Evolutionary conservation across 495 filamentous ascomycete species (phyloP).

Genomic region (Trichoderma virens): DNA sequence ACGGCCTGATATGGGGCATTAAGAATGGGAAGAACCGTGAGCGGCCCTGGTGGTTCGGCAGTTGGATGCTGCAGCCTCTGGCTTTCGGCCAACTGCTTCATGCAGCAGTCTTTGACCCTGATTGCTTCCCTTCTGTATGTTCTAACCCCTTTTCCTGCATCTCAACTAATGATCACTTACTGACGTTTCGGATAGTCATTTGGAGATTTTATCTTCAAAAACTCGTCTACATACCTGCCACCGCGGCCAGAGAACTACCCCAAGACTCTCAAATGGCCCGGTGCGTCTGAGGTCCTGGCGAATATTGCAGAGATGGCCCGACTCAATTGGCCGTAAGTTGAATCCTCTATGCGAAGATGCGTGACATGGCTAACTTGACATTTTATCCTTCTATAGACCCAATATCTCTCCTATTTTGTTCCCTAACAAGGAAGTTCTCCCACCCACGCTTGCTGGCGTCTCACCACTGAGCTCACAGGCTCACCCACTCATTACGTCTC

Average conservation of each 20-base stretch:
- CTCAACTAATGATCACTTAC: not conserved
- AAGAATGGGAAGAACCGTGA: slow-evolving; percentile 29
- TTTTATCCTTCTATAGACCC: slow-evolving; percentile 33
- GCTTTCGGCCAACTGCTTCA: slow-evolving; percentile 86
- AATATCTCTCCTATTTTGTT: slow-evolving; percentile 86
- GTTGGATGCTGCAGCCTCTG: slow-evolving; percentile 92
- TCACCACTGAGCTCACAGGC: slow-evolving; percentile 74
- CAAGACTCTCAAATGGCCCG: slow-evolving; percentile 61
- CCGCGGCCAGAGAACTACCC: slow-evolving; percentile 63
- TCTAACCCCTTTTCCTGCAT: not conserved
- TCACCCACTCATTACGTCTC: slow-evolving; percentile 70
- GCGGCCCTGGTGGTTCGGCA: slow-evolving; percentile 84
- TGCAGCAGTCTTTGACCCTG: slow-evolving; percentile 85
- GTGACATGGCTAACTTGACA: slow-evolving; percentile 7
- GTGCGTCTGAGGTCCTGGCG: slow-evolving; percentile 67
- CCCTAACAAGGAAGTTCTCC: slow-evolving; percentile 58
- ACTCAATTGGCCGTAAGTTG: slow-evolving; percentile 74
- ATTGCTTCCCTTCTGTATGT: slow-evolving; percentile 61
- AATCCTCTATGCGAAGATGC: not conserved
- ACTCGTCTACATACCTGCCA: slow-evolving; percentile 73
- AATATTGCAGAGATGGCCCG: slow-evolving; percentile 71
- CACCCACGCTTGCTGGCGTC: slow-evolving; percentile 55
- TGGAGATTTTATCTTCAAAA: slow-evolving; percentile 57
- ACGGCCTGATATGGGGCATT: slow-evolving; percentile 66
- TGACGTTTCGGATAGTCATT: not conserved